Percentiles rank a stretch among this genome's conserved stretches.
Conservation (phyloP, 1,284 basidiomycete species). For the Leccinum huronense region DNA sequence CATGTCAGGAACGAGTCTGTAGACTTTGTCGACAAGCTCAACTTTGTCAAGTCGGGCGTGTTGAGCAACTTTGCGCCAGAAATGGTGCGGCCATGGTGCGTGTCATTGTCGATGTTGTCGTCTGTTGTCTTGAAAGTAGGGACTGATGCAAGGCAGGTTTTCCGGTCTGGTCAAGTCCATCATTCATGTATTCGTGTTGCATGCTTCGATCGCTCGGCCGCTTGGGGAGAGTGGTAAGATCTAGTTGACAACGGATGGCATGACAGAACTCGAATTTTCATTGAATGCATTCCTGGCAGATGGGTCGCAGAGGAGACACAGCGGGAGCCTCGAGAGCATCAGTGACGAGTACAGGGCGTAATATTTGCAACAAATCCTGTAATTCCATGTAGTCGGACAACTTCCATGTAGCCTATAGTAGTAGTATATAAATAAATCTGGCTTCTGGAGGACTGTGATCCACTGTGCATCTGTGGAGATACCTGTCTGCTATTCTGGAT, state of each 20-base stretch:
- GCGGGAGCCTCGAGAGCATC: slow-evolving; percentile 64
- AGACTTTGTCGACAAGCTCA: slow-evolving; percentile 86
- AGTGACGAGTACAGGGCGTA: slow-evolving; percentile 78
- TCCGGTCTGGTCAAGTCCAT: slow-evolving; percentile 68
- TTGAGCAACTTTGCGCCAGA: slow-evolving; percentile 74
- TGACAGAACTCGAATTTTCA: slow-evolving; percentile 90
- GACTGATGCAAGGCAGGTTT: slow-evolving; percentile 47
- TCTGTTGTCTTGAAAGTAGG: background rate
- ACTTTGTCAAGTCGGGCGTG: slow-evolving; percentile 77
- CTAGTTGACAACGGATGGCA: slow-evolving; percentile 86
- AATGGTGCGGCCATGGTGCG: slow-evolving; percentile 68
- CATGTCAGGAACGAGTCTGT: slow-evolving; percentile 72
- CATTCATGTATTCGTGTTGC: slow-evolving; percentile 82
- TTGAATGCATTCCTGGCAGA: slow-evolving; percentile 75
- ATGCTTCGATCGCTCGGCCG: slow-evolving; percentile 85
- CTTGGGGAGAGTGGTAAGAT: slow-evolving; percentile 88
- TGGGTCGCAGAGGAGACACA: slow-evolving; percentile 55
- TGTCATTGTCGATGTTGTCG: slow-evolving; percentile 1
- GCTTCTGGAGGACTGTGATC: too few species aligned
- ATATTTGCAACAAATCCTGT: too few species aligned
- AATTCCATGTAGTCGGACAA: too few species aligned
- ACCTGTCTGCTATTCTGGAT: too few species aligned
- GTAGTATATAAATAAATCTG: too few species aligned
- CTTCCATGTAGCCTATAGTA: too few species aligned
- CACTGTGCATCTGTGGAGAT: too few species aligned